Percentiles rank a stretch among this genome's conserved stretches.
Evolutionary conservation across 1,284 basidiomycete genomes (phyloP).

Genomic region (Rugiboletus extremiorientalis): DNA sequence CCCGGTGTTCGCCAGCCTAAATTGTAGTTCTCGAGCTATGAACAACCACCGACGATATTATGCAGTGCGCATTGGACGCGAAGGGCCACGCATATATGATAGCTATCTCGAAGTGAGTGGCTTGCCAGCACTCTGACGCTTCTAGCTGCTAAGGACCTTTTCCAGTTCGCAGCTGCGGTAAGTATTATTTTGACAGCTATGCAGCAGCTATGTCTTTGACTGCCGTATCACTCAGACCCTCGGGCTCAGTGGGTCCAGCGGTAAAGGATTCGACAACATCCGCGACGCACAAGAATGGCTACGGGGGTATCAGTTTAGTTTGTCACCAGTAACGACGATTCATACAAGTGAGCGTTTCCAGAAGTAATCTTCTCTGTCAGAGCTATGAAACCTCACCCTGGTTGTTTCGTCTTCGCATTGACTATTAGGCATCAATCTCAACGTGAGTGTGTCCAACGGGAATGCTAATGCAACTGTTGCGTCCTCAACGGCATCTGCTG

Average conservation of each 20-base stretch:
- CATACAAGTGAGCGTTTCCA: constrained; percentile 19
- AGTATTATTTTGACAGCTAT: constrained; percentile 4
- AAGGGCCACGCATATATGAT: constrained; percentile 34
- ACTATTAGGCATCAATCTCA: constrained; percentile 24
- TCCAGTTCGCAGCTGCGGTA: constrained; percentile 29
- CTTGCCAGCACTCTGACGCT: not conserved
- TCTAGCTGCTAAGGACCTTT: not conserved
- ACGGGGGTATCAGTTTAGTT: constrained; percentile 13
- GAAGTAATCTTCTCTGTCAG: not conserved
- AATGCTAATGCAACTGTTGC: not conserved
- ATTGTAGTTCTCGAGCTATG: constrained; percentile 8
- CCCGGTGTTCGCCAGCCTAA: not conserved
- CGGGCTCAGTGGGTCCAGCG: constrained; percentile 32
- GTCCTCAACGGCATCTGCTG: not conserved
- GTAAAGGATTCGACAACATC: constrained; percentile 34
- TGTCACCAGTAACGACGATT: constrained; percentile 7
- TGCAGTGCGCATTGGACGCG: constrained; percentile 36
- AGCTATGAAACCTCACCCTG: not conserved
- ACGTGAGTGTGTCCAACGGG: constrained; percentile 15
- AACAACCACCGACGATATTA: constrained; percentile 30
- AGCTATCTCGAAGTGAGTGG: constrained; percentile 27
- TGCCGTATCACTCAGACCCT: constrained; percentile 19
- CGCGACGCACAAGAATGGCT: constrained; percentile 34
- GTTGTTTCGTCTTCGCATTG: not conserved
- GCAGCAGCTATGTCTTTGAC: not conserved